Evolutionary conservation across 441 rosid genomes (phyloP), one percentile per base, ranked within the genome.

Genomic region (Euphorbia corollata): DNA sequence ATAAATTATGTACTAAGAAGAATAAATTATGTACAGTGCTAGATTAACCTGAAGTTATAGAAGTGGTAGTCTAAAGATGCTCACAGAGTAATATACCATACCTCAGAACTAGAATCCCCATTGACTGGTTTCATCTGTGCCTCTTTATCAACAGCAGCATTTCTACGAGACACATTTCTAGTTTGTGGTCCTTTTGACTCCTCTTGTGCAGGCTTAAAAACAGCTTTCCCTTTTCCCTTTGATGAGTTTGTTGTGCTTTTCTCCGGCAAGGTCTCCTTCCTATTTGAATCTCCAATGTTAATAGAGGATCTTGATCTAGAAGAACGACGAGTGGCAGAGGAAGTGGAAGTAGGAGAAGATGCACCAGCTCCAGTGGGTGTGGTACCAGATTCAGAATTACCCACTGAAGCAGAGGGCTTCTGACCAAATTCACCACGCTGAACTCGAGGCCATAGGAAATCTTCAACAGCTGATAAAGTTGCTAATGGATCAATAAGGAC

Each of bases 401-500:
- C 93, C 32, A 74, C 82, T 58, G 96, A 83, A 9, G 78, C 86
- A 13, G 79, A 75, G 38, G 90, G 82, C 78, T 92, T 96, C 75
- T 85, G 89, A 75, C 81, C 87, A 76, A 92, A 85, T 71, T 95
- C 97, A 78, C 89, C 68, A 36, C 98, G 87, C 77, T 89, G 98
- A 61, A 96, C 96, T 56, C 97, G 89, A 6, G 99, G 91, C 99
- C 99, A 96, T 10, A 96, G 96, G 76, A 92, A 96, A 58, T 91
- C 99, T 74, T 92, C 99, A 59, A 96, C 90, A 12, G 97, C 96
- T 61, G 97, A 91, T 82, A 96, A 71, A 86, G 96, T 92, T 70
- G 98, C 99, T 65, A 96, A 79, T 69, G 99, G 99, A 76, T 96
- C 99, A 72, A 96, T 96, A 39, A 92, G 91, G 71, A 92, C 97